Evolutionary conservation across 441 rosid genomes (phyloP), one percentile per base, ranked within the genome.

Genomic region (Gossypium aridum): DNA sequence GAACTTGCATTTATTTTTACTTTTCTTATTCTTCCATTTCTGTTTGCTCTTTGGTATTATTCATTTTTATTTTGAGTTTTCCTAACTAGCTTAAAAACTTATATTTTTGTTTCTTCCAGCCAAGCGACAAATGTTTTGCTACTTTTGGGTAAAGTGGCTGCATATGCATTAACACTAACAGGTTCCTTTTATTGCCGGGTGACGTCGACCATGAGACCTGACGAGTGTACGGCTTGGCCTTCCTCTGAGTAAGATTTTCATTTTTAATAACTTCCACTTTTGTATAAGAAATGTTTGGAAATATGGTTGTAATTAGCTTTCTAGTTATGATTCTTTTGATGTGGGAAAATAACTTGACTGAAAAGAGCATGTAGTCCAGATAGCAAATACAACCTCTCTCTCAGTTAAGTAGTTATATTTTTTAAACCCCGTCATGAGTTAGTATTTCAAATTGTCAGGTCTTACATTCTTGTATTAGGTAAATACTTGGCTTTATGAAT

Each of bases 141-240:
- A 65, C 89, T 92, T 85, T 87, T 96, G 66, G 89, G 92, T 60
- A 96, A 88, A 88, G 98, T 92, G 82, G 98, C 98, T 78, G 78
- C 89, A 5, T 89, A 85, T 80, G 98, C 98, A 61, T 81, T 96
- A 87, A 81, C 83, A 19, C 80, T 94, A 79, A 94, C 98, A 20
- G 98, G 98, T 55, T 86, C 94, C 88, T 92, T 94, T 80, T 94
- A 91, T 80, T 82, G 89, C 77, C 91, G 84, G 85, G 86, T 92
- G 70, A 89, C 86, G 13, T 86, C 97, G 43, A 76, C 81, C 73
- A 79, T 85, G 86, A 89, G 66, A 77, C 79, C 80, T 28, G 92
- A 88, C 26, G 97, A 82, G 28, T 77, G 79, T 12, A 62, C 66
- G 75, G 79, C 79, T 60, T 83, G 81, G 77, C 83, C 89, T 60